Percentiles rank a stretch among this genome's conserved stretches.
phyloP scores from a whole-genome alignment of 768 basidiomycete species.

The Trametes cinnabarina region DNA sequence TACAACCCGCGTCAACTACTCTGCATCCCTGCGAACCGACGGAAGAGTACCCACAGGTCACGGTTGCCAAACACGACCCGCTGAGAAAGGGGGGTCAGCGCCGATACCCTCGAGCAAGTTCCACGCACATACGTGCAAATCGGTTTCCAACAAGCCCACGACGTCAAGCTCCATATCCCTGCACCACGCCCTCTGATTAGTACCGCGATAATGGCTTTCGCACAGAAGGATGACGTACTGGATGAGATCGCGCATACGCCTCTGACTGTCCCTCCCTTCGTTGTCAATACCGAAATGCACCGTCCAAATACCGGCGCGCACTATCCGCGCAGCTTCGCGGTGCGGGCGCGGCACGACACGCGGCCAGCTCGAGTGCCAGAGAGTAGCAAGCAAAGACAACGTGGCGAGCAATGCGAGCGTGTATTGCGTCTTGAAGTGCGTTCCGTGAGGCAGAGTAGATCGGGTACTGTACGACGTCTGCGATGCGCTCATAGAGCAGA shows the following conservation, averaged over 20 bases:
- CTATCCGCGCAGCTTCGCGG: constrained; percentile 60
- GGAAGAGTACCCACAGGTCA: constrained; percentile 56
- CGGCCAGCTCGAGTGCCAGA: constrained; percentile 49
- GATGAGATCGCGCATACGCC: constrained; percentile 56
- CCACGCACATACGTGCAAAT: constrained; percentile 71
- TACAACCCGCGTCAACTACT: constrained; percentile 27
- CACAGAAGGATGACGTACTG: constrained; percentile 19
- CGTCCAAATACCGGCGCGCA: constrained; percentile 88
- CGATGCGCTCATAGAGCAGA: constrained; percentile 12
- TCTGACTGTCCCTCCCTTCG: constrained; percentile 70
- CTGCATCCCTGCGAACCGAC: neutral
- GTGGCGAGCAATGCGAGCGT: constrained; percentile 23
- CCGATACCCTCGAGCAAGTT: too few relatives aligned
- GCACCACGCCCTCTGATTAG: neutral
- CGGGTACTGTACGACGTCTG: neutral
- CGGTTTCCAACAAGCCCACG: constrained; percentile 82
- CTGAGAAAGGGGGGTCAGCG: constrained; percentile 30
- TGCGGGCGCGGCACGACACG: constrained; percentile 50
- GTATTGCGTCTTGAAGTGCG: constrained; percentile 13
- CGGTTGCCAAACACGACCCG: constrained; percentile 79
- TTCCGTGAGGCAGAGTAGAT: constrained; percentile 4
- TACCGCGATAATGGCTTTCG: too few relatives aligned
- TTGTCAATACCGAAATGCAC: constrained; percentile 87
- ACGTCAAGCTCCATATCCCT: constrained; percentile 86
- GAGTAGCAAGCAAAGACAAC: constrained; percentile 49